phyloP scores from a whole-genome alignment of 179 eudicot species.

The Silene noctiflora region DNA sequence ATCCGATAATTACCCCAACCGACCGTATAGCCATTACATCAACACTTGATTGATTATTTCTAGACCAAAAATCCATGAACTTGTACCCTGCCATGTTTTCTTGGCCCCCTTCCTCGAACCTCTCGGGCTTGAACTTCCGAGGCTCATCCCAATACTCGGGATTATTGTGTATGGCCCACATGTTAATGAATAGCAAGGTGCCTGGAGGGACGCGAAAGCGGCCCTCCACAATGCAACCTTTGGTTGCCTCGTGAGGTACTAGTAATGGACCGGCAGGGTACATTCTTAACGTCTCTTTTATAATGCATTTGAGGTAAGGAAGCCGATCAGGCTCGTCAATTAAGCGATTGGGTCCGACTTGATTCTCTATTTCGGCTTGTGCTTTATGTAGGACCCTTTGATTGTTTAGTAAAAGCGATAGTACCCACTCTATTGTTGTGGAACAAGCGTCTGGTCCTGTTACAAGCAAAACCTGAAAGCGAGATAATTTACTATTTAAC shows the following conservation, averaged over 20 bases:
- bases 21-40: slow-evolving; percentile 33
- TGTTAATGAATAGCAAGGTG: slow-evolving; percentile 32
- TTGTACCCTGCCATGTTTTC: slow-evolving; percentile 25
- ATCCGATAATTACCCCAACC: slow-evolving; percentile 29
- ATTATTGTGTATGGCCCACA: slow-evolving; percentile 45
- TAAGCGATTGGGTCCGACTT: slow-evolving; percentile 15
- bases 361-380: slow-evolving; percentile 24
- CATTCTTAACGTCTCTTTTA: slow-evolving; percentile 29
- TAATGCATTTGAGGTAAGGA: slow-evolving; percentile 27
- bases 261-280: slow-evolving; percentile 25
- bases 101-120: slow-evolving; percentile 19
- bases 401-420: slow-evolving; percentile 24
- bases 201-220: slow-evolving; percentile 34
- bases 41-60: slow-evolving; percentile 36
- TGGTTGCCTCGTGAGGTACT: slow-evolving; percentile 38
- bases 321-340: slow-evolving; percentile 25
- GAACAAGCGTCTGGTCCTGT: slow-evolving; percentile 23
- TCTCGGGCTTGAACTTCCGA: slow-evolving; percentile 32
- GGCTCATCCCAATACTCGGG: slow-evolving; percentile 40
- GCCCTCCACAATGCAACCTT: slow-evolving; percentile 26
- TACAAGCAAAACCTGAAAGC: slow-evolving; percentile 14
- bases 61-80: slow-evolving; percentile 35
- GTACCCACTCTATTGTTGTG: slow-evolving; percentile 29
- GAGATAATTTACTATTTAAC: too few species aligned
- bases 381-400: slow-evolving; percentile 24